Evolutionary conservation across 2,329 filamentous ascomycete genomes (phyloP), one percentile per base, ranked within the genome.

Genomic region (Calonectria pseudoturangicola): DNA sequence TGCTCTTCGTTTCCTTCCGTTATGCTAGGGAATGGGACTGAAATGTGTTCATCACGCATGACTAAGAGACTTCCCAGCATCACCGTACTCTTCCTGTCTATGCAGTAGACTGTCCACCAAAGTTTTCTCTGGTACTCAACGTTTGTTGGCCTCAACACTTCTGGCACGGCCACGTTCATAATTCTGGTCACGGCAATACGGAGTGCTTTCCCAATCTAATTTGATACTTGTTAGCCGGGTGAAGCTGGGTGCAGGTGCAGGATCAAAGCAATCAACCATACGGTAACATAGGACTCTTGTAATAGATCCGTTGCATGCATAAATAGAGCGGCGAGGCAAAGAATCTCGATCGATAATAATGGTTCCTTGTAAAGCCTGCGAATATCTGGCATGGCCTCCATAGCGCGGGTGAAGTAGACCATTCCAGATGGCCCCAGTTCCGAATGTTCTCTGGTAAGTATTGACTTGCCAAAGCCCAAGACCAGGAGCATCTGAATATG

Each of bases 41-140:
- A 76, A 16, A 77, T 73, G 12, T 77, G 73, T 1, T 74, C 67
- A 12, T 76, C 75, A 43, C 69, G 68, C 72, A 75, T 77, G 8
- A 74, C 56, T 1, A 74, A 77, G 0, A 68, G 75, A 27, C 67
- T 77, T 1, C 75, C 75, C 4, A 77, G 28, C 73, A 77, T 73
- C 8, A 69, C 66, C 16, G 75, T 74, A 21, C 72, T 76, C 27
- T 77, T 77, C 9, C 76, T 72, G 13, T 77, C 76, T 6, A 77
- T 77, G 12, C 76, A 77, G 45, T 77, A 77, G 4, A 76, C 70
- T 12, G 74, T 73, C 76, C 75, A 77, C 76, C 74, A 77, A 4
- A 77, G 66, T 5, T 68, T 72, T 15, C 75, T 73, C 54, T 68
- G 70, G 45, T 77, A 73, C 66, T 75, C 72, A 3, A 73, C 63